Base-by-base conservation (phyloP, 768 basidiomycete genomes). In the Pisolithus marmoratus region DNA sequence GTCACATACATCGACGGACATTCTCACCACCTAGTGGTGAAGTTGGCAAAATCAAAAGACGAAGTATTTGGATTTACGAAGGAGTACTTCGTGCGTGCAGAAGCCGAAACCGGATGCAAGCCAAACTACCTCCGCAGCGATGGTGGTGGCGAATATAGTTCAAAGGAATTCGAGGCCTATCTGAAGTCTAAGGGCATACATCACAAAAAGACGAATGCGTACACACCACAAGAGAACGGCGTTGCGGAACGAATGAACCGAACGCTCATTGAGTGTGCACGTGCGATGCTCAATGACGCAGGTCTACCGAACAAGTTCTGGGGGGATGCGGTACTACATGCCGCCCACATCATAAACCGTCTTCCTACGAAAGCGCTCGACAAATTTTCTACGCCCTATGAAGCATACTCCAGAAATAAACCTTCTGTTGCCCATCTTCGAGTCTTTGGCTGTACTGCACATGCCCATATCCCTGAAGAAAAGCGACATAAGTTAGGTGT, bases 201-300 rank as follows among this genome's bases (percentile, higher is more conserved):
- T 11, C 52, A 58, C 34, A 52, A 66, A 19, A 57, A 46, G 12
- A 60, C 26, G 7, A 58, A 56, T 8, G 52, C 59, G 3, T 46
- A 60, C 40, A 59, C 62, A 47, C 72, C 72, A 2, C 68, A 75
- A 58, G 71, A 77, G 48, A 79, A 78, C 53, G 69, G 74, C 20
- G 64, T 75, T 5, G 72, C 73, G 2, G 72, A 80, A 52, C 54
- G 68, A 2, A 54, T 54, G 1, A 77, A 77, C 40, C 54, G 67
- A 3, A 69, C 66, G 0, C 57, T 78, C 29, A 51, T 58, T 1
- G 67, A 74, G 26, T 58, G 56, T 15, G 58, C 66, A 2, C 56
- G 54, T 8, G 57, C 68, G 0, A 68, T 75, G 60, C 60, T 74
- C 1, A 51, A 19, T 12, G 44, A 46, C 6, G 38, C 51, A 9